Evolutionary conservation across 345 rosid genomes (phyloP), one percentile per base, ranked within the genome.

Genomic region (Eucalyptus tenuipes): DNA sequence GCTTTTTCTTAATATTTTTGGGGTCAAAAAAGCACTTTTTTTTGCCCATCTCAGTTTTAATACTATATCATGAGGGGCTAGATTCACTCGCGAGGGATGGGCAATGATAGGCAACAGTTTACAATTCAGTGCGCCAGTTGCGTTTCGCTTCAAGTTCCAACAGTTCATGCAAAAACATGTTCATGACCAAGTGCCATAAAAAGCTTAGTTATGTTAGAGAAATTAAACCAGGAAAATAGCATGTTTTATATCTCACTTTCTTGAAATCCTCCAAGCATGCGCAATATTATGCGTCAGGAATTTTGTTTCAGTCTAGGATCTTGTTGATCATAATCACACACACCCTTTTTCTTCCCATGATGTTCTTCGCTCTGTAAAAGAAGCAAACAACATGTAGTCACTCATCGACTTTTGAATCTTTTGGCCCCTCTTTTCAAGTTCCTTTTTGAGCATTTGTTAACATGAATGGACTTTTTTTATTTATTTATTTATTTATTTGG

Each of bases 221-320:
- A 42, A 29, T 48, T 49, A 15, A 14, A 85, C 33, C 49, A 17
- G 40, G 40, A 49, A 37, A 48, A 81, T 22, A 29, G 68, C 31
- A 6, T 85, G 87, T 71, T 71, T 75, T 55, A 84, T 85, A 89
- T 88, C 88, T 90, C 91, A 89, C 95, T 94, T 94, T 94, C 94
- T 95, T 92, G 94, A 92, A 93, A 91, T 93, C 87, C 94, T 89
- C 89, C 91, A 89, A 94, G 95, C 94, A 93, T 92, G 95, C 94
- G 95, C 90, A 88, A 89, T 57, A 88, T 86, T 86, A 9, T 47
- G 33, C 53, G 87, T 52, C 66, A 53, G 87, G 66, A 40, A 10
- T 49, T 33, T 27, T 86, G 16, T 86, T 44, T 52, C 42, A 6
- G 25, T 20, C 12, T 7, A 17, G 24, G 25, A 33, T 71, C 44